A percentile compares a stretch with the other conserved stretches of the same genome.
These are phyloP conservation scores for Porogramme epimiltina DNA, from an alignment of 1,284 basidiomycete genomes.

Conservation along the genomic window DNA sequence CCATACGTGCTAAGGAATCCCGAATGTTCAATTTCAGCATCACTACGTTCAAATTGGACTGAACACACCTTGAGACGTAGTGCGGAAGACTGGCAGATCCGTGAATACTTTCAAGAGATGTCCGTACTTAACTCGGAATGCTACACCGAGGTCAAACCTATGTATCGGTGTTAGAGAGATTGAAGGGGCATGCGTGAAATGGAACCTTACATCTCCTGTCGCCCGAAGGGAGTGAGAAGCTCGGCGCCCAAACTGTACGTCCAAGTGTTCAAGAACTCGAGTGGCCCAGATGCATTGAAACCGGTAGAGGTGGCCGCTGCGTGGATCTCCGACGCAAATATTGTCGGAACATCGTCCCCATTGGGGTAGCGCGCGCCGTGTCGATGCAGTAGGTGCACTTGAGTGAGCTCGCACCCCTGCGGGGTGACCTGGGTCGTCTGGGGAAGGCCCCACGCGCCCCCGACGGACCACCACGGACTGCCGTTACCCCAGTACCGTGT, in stretches of 20 bases:
- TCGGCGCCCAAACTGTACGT: slow-evolving; percentile 58
- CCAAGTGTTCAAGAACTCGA: slow-evolving; percentile 58
- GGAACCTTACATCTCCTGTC: slow-evolving; percentile 52
- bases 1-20: slow-evolving; percentile 44
- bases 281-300: slow-evolving; percentile 45
- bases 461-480: slow-evolving; percentile 58
- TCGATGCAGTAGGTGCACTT: slow-evolving; percentile 57
- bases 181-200: too few species aligned
- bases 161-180: too few species aligned
- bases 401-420: slow-evolving; percentile 48
- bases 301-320: slow-evolving; percentile 31
- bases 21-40: not conserved
- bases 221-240: slow-evolving; percentile 57
- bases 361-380: slow-evolving; percentile 59
- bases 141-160: slow-evolving; percentile 51
- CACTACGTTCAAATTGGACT: too few species aligned
- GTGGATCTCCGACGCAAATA: slow-evolving; percentile 46
- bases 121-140: slow-evolving; percentile 58
- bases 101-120: slow-evolving; percentile 53
- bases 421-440: slow-evolving; percentile 52
- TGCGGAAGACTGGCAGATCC: slow-evolving; percentile 60
- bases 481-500: slow-evolving; percentile 54
- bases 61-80: slow-evolving; percentile 49
- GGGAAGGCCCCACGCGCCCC: slow-evolving; percentile 49
- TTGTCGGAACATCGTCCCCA: slow-evolving; percentile 36